Conservation (phyloP, 208 protist genomes). For the Angomonas desouzai region DNA sequence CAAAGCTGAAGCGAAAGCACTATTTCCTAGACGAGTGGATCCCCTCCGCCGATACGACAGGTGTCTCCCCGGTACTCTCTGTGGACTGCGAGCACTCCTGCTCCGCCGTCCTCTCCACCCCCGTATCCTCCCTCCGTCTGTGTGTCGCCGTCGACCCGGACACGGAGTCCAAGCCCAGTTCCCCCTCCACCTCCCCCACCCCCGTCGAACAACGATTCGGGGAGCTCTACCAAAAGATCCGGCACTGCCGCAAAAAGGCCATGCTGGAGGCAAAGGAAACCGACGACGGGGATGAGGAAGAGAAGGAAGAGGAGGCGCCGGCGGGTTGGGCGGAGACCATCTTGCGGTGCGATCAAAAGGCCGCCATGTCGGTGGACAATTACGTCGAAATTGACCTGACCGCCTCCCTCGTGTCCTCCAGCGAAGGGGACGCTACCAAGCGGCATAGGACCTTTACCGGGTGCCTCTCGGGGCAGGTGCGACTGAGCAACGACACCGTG, state of each 20-base stretch:
- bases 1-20: slow-evolving; percentile 6
- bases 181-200: neutral
- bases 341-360: slow-evolving; percentile 21
- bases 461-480: slow-evolving; percentile 35
- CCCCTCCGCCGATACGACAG: neutral
- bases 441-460: slow-evolving; percentile 36
- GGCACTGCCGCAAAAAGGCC: slow-evolving; percentile 9
- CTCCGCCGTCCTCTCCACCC: slow-evolving; percentile 20
- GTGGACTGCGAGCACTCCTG: neutral
- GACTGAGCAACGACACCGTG: slow-evolving; percentile 31
- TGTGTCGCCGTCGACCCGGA: slow-evolving; percentile 24
- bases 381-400: slow-evolving; percentile 67
- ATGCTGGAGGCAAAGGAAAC: neutral
- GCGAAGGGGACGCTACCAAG: slow-evolving; percentile 25
- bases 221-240: slow-evolving; percentile 2
- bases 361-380: slow-evolving; percentile 53
- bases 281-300: neutral
- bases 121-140: slow-evolving; percentile 20
- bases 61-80: neutral
- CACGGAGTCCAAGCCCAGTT: neutral
- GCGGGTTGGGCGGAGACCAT: slow-evolving; percentile 16
- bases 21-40: slow-evolving; percentile 11
- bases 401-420: slow-evolving; percentile 30
- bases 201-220: neutral
- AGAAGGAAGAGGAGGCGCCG: neutral